Evolutionary conservation across 805 yeast genomes (phyloP).

Genomic region (Millerago galiae): DNA sequence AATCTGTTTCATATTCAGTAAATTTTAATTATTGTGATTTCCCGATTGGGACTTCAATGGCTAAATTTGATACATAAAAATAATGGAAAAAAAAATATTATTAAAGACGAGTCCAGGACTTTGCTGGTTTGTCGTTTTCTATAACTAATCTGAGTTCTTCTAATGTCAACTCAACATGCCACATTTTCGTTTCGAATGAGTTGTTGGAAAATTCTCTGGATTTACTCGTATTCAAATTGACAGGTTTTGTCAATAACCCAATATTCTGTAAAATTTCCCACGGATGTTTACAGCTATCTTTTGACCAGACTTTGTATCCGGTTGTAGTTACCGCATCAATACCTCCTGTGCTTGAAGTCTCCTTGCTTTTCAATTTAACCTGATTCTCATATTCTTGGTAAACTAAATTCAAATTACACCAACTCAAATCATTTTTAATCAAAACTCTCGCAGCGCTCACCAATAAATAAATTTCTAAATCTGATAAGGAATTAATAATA

Average conservation of each 20-base stretch:
- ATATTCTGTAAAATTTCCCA: constrained; percentile 59
- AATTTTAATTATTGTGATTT: constrained; percentile 11
- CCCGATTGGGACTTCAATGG: constrained; percentile 19
- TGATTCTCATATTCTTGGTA: constrained; percentile 67
- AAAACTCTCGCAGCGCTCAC: constrained; percentile 72
- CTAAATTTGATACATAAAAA: constrained; percentile 1
- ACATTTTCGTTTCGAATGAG: constrained; percentile 20
- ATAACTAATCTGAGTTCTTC: constrained; percentile 21
- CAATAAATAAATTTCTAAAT: constrained; percentile 62
- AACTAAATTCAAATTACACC: constrained; percentile 70
- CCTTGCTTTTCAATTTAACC: constrained; percentile 39
- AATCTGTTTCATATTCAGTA: not conserved
- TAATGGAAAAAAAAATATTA: not conserved
- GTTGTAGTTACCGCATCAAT: constrained; percentile 23
- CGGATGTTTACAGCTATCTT: constrained; percentile 52
- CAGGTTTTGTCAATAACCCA: constrained; percentile 17
- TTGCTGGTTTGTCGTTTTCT: constrained; percentile 12
- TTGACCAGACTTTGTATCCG: constrained; percentile 51
- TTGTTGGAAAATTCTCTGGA: constrained; percentile 13
- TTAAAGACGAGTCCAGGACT: constrained; percentile 22
- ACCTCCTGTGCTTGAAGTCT: constrained; percentile 19
- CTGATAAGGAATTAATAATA: constrained; percentile 43
- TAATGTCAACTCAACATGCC: constrained; percentile 22
- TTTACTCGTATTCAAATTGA: constrained; percentile 1
- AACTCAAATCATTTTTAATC: constrained; percentile 47